These are phyloP conservation scores for Cystobasidium slooffiae DNA, from an alignment of 1,284 basidiomycete species.

Conservation along the genomic window DNA sequence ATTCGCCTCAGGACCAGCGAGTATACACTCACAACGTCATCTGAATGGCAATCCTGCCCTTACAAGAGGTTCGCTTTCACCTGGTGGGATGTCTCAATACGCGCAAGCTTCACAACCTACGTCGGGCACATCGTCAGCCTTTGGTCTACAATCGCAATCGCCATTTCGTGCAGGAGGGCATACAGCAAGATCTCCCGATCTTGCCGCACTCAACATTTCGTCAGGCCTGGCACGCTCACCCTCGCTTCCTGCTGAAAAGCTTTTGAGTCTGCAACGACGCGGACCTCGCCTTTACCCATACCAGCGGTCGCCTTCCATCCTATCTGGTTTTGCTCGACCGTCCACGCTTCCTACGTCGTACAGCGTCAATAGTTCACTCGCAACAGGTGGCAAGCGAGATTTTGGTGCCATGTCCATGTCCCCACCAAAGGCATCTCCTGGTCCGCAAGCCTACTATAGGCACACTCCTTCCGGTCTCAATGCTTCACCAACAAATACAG, in stretches of 20 bases:
- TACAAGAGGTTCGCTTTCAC: slow-evolving; percentile 27
- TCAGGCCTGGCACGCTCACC: slow-evolving; percentile 31
- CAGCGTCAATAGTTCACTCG: slow-evolving; percentile 10
- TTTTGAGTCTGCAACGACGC: not conserved
- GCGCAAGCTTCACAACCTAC: slow-evolving; percentile 13
- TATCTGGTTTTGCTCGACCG: slow-evolving; percentile 1
- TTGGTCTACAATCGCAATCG: slow-evolving; percentile 37
- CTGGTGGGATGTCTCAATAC: slow-evolving; percentile 13
- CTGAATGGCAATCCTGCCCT: not conserved
- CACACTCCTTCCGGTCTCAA: not conserved
- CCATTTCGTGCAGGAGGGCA: slow-evolving; percentile 29
- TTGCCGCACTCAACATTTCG: slow-evolving; percentile 36
- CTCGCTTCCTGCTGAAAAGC: slow-evolving; percentile 19
- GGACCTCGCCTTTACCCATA: slow-evolving; percentile 34
- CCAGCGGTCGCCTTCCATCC: slow-evolving; percentile 25
- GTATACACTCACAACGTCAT: not conserved
- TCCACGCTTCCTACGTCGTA: not conserved
- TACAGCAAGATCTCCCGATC: slow-evolving; percentile 29
- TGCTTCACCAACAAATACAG: slow-evolving; percentile 19
- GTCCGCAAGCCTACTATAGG: not conserved
- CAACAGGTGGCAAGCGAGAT: slow-evolving; percentile 12
- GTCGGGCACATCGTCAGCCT: slow-evolving; percentile 23
- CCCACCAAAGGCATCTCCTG: slow-evolving; percentile 29
- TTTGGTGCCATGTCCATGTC: slow-evolving; percentile 23
- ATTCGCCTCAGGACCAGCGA: slow-evolving; percentile 4